Evolutionary conservation across 2,329 filamentous ascomycete genomes (phyloP).

Genomic region (Calonectria pseudoturangicola): DNA sequence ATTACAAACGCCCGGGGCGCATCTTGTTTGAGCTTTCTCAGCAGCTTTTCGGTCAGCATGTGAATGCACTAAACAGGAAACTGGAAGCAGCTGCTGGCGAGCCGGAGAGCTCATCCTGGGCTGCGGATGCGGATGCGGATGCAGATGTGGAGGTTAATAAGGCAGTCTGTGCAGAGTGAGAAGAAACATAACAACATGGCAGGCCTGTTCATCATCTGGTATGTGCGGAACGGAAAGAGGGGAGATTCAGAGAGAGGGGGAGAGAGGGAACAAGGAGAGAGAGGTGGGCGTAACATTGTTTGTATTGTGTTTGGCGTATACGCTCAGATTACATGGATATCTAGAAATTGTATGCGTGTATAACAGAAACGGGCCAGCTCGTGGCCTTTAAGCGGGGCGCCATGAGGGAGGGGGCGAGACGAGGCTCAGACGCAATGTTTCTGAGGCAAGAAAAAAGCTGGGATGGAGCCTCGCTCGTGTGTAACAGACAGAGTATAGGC

Average conservation of each 20-base stretch:
- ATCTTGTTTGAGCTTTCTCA: not conserved
- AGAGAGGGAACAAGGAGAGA: too few relatives aligned
- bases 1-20: slow-evolving; percentile 13
- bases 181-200: not conserved
- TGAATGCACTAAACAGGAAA: too few relatives aligned
- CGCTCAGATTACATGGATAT: slow-evolving; percentile 25
- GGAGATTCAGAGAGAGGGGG: too few relatives aligned
- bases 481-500: slow-evolving; percentile 21
- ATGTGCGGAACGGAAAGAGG: not conserved
- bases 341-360: not conserved
- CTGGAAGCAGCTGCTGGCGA: not conserved
- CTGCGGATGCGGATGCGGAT: not conserved
- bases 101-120: not conserved
- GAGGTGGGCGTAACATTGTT: not conserved
- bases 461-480: not conserved
- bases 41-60: not conserved
- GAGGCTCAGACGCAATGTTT: slow-evolving; percentile 20
- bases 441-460: not conserved
- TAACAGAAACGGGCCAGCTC: slow-evolving; percentile 9
- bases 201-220: not conserved
- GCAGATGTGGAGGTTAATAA: not conserved
- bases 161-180: not conserved
- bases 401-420: not conserved
- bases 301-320: slow-evolving; percentile 22
- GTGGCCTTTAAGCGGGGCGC: slow-evolving; percentile 10